Conservation (phyloP, 164 flowering plant genomes). For the Berberis thunbergii region DNA sequence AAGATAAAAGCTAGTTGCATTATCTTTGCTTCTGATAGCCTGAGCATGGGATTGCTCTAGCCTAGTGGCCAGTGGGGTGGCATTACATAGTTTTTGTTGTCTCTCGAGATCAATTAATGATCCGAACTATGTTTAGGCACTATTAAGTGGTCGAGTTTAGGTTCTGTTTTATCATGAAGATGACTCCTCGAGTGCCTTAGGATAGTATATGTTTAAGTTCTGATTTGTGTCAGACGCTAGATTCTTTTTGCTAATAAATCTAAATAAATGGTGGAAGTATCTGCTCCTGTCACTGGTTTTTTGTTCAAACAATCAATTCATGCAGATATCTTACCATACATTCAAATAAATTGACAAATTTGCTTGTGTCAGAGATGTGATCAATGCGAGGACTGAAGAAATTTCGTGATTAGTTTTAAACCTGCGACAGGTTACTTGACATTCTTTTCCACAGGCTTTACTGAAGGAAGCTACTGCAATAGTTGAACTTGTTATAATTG, state of each 20-base stretch:
- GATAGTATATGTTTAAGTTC: too few species aligned
- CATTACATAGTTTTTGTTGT: too few species aligned
- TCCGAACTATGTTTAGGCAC: too few species aligned
- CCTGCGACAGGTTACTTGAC: conserved; percentile 73
- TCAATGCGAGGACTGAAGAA: conserved; percentile 18
- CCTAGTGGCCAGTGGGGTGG: too few species aligned
- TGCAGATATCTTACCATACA: conserved; percentile 6
- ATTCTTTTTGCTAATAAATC: neutral
- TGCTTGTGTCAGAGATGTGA: conserved; percentile 15
- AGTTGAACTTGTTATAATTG: conserved; percentile 78
- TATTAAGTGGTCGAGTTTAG: too few species aligned
- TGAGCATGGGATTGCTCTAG: too few species aligned
- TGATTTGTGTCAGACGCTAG: too few species aligned
- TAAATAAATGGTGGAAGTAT: neutral
- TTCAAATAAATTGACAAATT: conserved; percentile 9
- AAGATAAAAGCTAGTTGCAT: too few species aligned
- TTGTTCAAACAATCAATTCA: neutral
- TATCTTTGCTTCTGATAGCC: too few species aligned
- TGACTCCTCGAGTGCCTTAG: too few species aligned
- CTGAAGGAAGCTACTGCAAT: conserved; percentile 94
- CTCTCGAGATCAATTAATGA: too few species aligned
- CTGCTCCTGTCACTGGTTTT: neutral
- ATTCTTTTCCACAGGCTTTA: conserved; percentile 79
- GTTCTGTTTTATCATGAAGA: too few species aligned
- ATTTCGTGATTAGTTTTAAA: conserved; percentile 46